These are phyloP conservation scores for Vigna mungo DNA, from an alignment of 306 rosid species.

Conservation along the genomic window DNA sequence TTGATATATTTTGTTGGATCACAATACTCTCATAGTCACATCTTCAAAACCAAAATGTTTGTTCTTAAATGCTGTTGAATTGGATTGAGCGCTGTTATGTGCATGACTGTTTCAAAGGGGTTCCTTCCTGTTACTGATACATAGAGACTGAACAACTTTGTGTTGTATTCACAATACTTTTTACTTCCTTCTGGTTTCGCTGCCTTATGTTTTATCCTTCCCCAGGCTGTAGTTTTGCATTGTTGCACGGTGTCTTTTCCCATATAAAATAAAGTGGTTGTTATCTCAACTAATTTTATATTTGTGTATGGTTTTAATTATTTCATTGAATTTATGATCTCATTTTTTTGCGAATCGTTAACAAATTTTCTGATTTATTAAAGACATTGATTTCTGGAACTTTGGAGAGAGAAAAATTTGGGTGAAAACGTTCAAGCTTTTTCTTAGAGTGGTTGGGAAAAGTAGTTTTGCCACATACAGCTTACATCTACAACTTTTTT, in stretches of 20 bases:
- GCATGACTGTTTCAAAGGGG: too few relatives aligned
- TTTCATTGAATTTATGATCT: slow-evolving; percentile 21
- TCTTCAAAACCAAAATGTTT: too few relatives aligned
- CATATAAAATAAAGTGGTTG: not conserved
- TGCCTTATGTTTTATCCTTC: not conserved
- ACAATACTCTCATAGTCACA: too few relatives aligned
- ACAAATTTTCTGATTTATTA: not conserved
- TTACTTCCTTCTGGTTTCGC: not conserved
- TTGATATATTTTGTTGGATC: too few relatives aligned
- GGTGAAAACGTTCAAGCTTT: slow-evolving; percentile 13
- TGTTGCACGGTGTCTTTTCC: not conserved
- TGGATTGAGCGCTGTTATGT: too few relatives aligned
- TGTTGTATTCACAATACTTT: too few relatives aligned
- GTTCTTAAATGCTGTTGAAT: too few relatives aligned
- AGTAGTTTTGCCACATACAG: slow-evolving; percentile 19
- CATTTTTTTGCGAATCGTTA: slow-evolving; percentile 1
- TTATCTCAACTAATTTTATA: slow-evolving; percentile 24
- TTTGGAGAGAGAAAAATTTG: not conserved
- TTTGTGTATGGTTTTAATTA: not conserved
- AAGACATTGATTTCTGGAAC: not conserved
- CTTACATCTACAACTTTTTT: slow-evolving; percentile 45
- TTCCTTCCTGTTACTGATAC: too few relatives aligned
- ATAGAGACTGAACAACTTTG: too few relatives aligned
- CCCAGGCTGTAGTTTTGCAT: not conserved
- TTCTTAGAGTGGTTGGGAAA: slow-evolving; percentile 34